Percentiles rank a stretch among this genome's conserved stretches.
Evolutionary conservation across 1,284 basidiomycete genomes (phyloP).

Genomic region (Pseudozyma sp.): DNA sequence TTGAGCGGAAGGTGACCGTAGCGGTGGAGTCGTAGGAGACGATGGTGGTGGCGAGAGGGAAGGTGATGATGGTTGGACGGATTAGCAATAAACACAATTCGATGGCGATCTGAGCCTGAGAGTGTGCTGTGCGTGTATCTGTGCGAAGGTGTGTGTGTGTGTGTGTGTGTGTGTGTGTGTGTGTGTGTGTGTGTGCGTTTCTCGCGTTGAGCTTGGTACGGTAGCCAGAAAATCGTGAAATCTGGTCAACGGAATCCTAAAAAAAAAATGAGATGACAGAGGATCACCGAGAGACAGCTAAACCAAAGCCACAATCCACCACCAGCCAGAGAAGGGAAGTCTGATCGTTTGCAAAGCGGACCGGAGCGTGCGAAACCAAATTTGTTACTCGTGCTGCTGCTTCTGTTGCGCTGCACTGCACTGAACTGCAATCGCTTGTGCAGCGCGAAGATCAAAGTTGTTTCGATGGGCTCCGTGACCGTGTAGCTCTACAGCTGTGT

Average conservation of each 20-base stretch:
- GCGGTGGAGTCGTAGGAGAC: background rate
- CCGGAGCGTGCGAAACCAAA: background rate
- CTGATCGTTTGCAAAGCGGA: background rate
- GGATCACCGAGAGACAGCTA: conserved; percentile 2
- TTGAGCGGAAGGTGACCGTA: conserved; percentile 2
- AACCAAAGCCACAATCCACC: background rate
- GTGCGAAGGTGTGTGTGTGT: conserved; percentile 1
- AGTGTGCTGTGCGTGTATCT: conserved; percentile 2
- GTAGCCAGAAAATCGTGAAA: background rate
- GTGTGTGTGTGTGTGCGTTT: conserved; percentile 5
- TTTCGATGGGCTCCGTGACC: too few relatives aligned
- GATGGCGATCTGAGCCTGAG: background rate
- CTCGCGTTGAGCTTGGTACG: background rate
- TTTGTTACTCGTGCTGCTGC: background rate
- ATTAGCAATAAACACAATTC: conserved; percentile 1
- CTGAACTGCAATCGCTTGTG: too few relatives aligned
- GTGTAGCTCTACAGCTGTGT: too few relatives aligned
- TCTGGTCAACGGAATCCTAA: too few relatives aligned
- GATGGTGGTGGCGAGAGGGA: conserved; percentile 18
- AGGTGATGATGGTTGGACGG: background rate
- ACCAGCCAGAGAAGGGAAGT: background rate
- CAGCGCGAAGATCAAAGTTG: too few relatives aligned
- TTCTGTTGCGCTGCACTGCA: background rate
- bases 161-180: conserved; percentile 1
- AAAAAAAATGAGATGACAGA: conserved; percentile 2